Conservation (phyloP, 495 filamentous ascomycete genomes). For the Penicillium malachiteum region DNA sequence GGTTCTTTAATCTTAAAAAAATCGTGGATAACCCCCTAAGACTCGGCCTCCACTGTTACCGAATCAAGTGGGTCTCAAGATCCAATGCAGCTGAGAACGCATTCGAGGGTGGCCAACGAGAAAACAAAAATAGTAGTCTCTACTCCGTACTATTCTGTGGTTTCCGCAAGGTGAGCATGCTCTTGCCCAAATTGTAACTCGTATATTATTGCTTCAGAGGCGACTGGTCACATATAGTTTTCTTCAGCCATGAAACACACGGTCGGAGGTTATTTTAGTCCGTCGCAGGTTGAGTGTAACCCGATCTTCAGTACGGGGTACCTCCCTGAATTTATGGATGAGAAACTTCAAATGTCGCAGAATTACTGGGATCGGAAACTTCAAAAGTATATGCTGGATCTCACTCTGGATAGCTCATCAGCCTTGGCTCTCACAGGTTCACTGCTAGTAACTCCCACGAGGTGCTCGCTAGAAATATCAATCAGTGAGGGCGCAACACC, state of each 20-base stretch:
- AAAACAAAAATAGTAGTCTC: no score
- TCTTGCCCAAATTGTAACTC: neutral
- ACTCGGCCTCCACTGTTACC: neutral
- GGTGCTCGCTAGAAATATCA: neutral
- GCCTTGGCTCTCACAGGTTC: conserved; percentile 7
- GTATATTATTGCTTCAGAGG: neutral
- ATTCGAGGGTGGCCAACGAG: neutral
- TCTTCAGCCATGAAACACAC: neutral
- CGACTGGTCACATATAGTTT: no score
- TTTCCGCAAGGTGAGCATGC: no score
- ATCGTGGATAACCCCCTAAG: neutral
- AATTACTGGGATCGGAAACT: conserved; percentile 18
- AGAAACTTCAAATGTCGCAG: neutral
- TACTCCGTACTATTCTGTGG: no score
- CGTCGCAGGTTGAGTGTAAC: conserved; percentile 17
- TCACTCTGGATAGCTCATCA: conserved; percentile 18
- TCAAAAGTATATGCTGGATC: conserved; percentile 26
- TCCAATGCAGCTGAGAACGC: neutral
- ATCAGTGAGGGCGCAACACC: neutral
- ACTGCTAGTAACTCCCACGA: neutral
- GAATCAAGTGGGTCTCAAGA: neutral
- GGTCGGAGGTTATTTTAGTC: conserved; percentile 3
- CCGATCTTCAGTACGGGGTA: neutral
- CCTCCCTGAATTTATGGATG: neutral
- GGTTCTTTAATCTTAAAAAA: conserved; percentile 2